A percentile compares a stretch with the other conserved stretches of the same genome.
Evolutionary conservation across 2,329 filamentous ascomycete genomes (phyloP).

Genomic region (Pseudogymnoascus sp.): DNA sequence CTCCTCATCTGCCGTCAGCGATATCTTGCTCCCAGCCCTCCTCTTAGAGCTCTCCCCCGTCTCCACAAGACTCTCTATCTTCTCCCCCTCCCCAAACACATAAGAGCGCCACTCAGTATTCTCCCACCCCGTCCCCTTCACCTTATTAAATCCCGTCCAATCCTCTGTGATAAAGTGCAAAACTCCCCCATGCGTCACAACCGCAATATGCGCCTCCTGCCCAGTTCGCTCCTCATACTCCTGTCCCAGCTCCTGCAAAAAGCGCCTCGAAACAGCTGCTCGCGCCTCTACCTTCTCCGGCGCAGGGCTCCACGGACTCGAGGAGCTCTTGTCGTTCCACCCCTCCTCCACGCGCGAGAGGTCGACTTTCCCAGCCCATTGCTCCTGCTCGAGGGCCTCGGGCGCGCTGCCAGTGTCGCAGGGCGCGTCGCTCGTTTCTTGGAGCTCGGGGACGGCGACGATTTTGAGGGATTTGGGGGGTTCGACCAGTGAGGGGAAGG

Average conservation of each 20-base stretch:
- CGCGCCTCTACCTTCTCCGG: constrained; percentile 47
- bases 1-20: constrained; percentile 22
- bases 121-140: constrained; percentile 25
- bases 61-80: constrained; percentile 20
- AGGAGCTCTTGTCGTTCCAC: constrained; percentile 60
- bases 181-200: constrained; percentile 77
- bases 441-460: constrained; percentile 62
- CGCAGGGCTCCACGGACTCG: constrained; percentile 32
- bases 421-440: constrained; percentile 66
- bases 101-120: constrained; percentile 26
- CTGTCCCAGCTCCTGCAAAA: constrained; percentile 39
- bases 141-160: constrained; percentile 46
- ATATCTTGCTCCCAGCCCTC: constrained; percentile 19
- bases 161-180: constrained; percentile 80
- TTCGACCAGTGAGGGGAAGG: constrained; percentile 52
- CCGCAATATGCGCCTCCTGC: constrained; percentile 55
- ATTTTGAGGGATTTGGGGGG: constrained; percentile 31
- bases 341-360: constrained; percentile 48
- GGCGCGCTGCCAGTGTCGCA: constrained; percentile 65
- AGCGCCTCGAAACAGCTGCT: constrained; percentile 50
- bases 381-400: constrained; percentile 40
- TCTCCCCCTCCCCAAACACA: constrained; percentile 18
- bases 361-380: constrained; percentile 46
- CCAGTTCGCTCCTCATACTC: constrained; percentile 19
- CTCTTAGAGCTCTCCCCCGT: constrained; percentile 20